Evolutionary conservation across 768 basidiomycete genomes (phyloP).

Genomic region (Boletus huronensis): DNA sequence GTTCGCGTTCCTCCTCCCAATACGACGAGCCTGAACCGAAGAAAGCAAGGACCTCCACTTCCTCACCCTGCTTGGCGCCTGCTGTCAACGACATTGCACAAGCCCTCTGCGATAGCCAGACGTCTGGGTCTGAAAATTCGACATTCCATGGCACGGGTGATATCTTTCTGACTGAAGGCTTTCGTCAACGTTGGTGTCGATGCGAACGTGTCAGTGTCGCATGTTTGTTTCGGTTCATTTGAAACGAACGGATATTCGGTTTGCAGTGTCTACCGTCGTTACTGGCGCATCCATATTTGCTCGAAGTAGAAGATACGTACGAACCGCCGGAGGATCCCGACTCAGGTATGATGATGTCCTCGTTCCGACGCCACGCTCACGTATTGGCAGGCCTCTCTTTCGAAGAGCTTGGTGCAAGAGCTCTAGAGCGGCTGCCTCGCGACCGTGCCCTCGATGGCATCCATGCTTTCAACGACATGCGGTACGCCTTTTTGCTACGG

Average conservation of each 20-base stretch:
- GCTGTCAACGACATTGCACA: conserved; percentile 44
- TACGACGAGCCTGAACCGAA: conserved; percentile 41
- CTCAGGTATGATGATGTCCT: conserved; percentile 45
- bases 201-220: conserved; percentile 50
- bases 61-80: conserved; percentile 54
- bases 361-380: neutral
- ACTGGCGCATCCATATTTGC: conserved; percentile 52
- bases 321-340: conserved; percentile 87
- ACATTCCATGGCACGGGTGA: conserved; percentile 57
- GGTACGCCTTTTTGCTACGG: conserved; percentile 41
- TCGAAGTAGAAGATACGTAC: conserved; percentile 80
- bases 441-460: conserved; percentile 83
- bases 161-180: conserved; percentile 70
- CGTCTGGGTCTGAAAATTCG: conserved; percentile 14
- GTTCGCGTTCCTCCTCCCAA: conserved; percentile 23
- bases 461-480: conserved; percentile 78
- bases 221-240: neutral
- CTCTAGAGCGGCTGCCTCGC: conserved; percentile 67
- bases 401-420: conserved; percentile 82
- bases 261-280: conserved; percentile 58
- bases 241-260: neutral
- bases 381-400: conserved; percentile 58
- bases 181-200: conserved; percentile 76
- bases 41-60: conserved; percentile 37
- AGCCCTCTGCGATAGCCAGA: conserved; percentile 35